Base-by-base conservation (phyloP, 805 yeast genomes). In the Isabelozyma gotoi region DNA sequence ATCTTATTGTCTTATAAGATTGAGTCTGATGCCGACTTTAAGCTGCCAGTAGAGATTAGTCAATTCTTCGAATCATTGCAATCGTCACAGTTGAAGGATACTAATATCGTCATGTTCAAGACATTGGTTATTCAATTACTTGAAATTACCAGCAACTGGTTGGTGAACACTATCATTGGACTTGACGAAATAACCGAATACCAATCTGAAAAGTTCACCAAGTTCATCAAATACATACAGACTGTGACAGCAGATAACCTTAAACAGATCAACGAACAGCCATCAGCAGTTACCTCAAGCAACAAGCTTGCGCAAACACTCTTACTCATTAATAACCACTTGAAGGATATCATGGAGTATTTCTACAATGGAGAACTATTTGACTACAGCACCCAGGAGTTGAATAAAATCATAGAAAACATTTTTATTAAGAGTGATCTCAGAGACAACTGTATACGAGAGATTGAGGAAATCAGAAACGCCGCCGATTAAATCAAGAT, bases 321-420 rank as follows among this genome's bases (percentile, higher is more conserved):
- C 35, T 62, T 65, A 42, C 52, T 71, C 38, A 49, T 71, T 40
- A 65, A 56, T 42, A 60, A 56, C 46, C 77, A 71, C 48, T 62
- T 79, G 50, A 69, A 63, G 33, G 73, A 67, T 34, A 79, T 78
- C 36, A 65, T 78, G 62, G 76, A 68, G 14, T 51, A 64, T 39
- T 79, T 79, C 49, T 77, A 76, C 56, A 74, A 76, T 48, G 83
- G 82, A 4, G 76, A 71, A 31, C 68, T 76, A 38, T 78, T 64
- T 48, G 81, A 76, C 43, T 60, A 76, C 34, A 65, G 67, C 18
- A 77, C 82, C 0, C 59, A 62, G 10, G 84, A 79, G 50, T 54
- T 79, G 43, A 60, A 71, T 6, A 42, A 52, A 8, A 53, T 78
- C 42, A 60, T 79, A 4, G 52, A 67, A 43, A 65, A 73, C 34